phyloP scores from a whole-genome alignment of 2,329 filamentous ascomycete species.

The Fusarium domesticum region DNA sequence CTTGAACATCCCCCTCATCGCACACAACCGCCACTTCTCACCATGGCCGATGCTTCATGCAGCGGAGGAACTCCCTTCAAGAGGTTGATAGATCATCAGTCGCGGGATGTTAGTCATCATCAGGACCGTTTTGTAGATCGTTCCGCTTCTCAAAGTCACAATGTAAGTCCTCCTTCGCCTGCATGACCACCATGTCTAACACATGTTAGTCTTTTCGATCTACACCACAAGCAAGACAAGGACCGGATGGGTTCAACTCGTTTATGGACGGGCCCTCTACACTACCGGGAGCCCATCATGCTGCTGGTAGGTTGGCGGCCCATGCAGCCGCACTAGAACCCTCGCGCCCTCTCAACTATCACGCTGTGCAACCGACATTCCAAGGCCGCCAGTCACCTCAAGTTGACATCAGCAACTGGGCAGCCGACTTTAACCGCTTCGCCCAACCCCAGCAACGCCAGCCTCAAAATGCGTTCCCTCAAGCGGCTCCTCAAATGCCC shows the following conservation, averaged over 20 bases:
- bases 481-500: conserved; percentile 25
- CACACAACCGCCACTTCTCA: conserved; percentile 1
- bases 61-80: conserved; percentile 44
- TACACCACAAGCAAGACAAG: conserved; percentile 27
- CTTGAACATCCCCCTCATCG: conserved; percentile 3
- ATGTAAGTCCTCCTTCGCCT: conserved; percentile 27
- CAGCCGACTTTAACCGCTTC: conserved; percentile 38
- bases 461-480: conserved; percentile 19
- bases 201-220: conserved; percentile 35
- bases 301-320: conserved; percentile 35
- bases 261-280: conserved; percentile 34
- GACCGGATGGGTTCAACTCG: conserved; percentile 34
- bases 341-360: conserved; percentile 21
- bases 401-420: conserved; percentile 33
- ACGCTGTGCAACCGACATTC: conserved; percentile 23
- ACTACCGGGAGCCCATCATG: conserved; percentile 33
- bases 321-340: conserved; percentile 35
- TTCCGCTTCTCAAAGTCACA: conserved; percentile 26
- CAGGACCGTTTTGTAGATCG: conserved; percentile 39
- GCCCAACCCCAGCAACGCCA: conserved; percentile 28
- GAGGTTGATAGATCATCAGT: conserved; percentile 41
- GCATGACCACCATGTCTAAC: neutral
- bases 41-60: conserved; percentile 43
- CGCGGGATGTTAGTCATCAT: conserved; percentile 41
- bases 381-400: conserved; percentile 25